These are phyloP conservation scores for Mucor piriformis DNA, from an alignment of 371 early-diverging fungal species.

Conservation along the genomic window DNA sequence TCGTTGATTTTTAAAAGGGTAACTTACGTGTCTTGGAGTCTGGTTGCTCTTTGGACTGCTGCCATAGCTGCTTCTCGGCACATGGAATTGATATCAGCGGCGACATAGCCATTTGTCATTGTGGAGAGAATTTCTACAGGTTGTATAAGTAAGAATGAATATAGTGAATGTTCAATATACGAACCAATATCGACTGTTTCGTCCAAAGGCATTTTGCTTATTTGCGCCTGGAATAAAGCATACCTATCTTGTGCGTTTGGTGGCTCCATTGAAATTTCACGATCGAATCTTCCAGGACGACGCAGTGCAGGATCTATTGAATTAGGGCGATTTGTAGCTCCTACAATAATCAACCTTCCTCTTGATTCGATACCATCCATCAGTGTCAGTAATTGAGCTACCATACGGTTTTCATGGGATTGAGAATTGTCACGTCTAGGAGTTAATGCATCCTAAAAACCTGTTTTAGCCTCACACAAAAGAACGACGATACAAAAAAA, in stretches of 20 bases:
- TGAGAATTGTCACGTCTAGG: conserved; percentile 83
- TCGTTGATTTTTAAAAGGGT: not conserved
- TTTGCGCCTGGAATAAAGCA: conserved; percentile 62
- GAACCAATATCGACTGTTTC: conserved; percentile 48
- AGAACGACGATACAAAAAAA: not conserved
- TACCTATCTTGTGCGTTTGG: conserved; percentile 69
- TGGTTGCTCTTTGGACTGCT: conserved; percentile 58
- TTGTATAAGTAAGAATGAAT: no score
- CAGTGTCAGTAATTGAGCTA: conserved; percentile 95
- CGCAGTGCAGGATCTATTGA: conserved; percentile 97
- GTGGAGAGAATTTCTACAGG: conserved; percentile 62
- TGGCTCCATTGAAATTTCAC: conserved; percentile 86
- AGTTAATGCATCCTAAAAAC: conserved; percentile 84
- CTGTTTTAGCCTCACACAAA: not conserved
- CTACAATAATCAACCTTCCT: conserved; percentile 84
- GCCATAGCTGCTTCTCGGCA: conserved; percentile 86
- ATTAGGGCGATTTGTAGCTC: conserved; percentile 99
- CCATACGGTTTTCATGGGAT: conserved; percentile 86
- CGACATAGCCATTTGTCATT: conserved; percentile 95
- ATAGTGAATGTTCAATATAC: no score
- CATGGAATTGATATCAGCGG: conserved; percentile 93
- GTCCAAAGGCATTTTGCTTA: conserved; percentile 59
- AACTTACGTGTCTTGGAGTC: conserved; percentile 9
- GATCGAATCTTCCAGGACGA: conserved; percentile 97
- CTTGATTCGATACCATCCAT: conserved; percentile 92